A percentile compares a stretch with the other conserved stretches of the same genome.
These are phyloP conservation scores for Solanum sparsipilum DNA, from an alignment of 257 asterid species.

Conservation along the genomic window DNA sequence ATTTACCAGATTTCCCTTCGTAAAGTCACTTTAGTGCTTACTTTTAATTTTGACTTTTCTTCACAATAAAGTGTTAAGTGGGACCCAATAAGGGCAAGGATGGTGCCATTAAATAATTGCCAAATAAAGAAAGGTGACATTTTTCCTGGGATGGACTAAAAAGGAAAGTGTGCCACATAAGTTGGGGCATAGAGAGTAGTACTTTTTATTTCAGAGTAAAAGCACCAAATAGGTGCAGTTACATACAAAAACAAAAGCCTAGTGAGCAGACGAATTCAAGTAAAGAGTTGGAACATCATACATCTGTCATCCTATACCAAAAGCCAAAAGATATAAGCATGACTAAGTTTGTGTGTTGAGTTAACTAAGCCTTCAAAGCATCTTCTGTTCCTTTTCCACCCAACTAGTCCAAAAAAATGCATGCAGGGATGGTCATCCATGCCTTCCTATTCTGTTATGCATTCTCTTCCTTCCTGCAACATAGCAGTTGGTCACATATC, in stretches of 20 bases:
- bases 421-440: neutral
- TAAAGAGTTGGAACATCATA: neutral
- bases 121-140: neutral
- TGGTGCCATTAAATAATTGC: neutral
- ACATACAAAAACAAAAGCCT: neutral
- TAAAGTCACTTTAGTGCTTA: neutral
- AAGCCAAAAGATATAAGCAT: neutral
- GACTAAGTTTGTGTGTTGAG: neutral
- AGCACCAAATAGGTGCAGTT: neutral
- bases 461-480: neutral
- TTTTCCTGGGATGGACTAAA: neutral
- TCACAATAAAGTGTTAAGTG: neutral
- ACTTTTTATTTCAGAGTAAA: neutral
- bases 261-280: neutral
- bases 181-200: neutral
- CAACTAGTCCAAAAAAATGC: neutral
- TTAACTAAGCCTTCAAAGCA: neutral
- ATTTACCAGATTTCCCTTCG: neutral
- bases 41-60: neutral
- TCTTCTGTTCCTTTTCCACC: neutral
- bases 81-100: neutral
- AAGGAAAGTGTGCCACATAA: neutral
- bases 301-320: neutral
- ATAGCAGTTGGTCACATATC: neutral
- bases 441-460: neutral